A percentile compares a stretch with the other conserved stretches of the same genome.
Evolutionary conservation across 805 yeast species (phyloP).

Genomic region (Cyberlindnera saturnus): DNA sequence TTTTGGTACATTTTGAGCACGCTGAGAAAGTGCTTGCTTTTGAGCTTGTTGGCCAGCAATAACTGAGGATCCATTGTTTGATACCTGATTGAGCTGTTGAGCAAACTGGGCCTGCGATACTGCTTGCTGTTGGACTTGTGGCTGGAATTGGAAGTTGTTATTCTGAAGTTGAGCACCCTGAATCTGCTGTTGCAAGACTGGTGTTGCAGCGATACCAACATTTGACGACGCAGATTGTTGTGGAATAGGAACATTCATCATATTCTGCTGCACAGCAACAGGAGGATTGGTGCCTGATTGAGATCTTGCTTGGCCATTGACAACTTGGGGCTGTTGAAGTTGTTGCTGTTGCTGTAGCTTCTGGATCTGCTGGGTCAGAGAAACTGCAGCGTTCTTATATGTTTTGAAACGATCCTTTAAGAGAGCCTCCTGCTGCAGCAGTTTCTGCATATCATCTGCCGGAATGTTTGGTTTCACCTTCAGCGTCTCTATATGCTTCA

Average conservation of each 20-base stretch:
- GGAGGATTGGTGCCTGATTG: not conserved
- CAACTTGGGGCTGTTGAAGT: constrained; percentile 8
- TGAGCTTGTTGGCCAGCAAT: constrained; percentile 1
- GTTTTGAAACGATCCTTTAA: constrained; percentile 41
- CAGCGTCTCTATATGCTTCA: constrained; percentile 44
- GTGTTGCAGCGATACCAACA: no score
- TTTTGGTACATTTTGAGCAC: constrained; percentile 4
- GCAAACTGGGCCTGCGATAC: constrained; percentile 4
- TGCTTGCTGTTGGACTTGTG: constrained; percentile 33
- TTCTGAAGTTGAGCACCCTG: not conserved
- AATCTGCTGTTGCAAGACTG: not conserved
- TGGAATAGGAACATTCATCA: not conserved
- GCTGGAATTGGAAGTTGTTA: constrained; percentile 15
- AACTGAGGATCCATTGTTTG: not conserved
- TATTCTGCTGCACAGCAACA: not conserved
- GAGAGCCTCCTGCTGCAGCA: constrained; percentile 44
- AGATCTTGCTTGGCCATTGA: not conserved
- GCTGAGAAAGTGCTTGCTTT: constrained; percentile 12
- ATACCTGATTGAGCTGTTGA: constrained; percentile 13
- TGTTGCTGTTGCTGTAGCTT: constrained; percentile 12
- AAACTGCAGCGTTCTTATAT: constrained; percentile 39
- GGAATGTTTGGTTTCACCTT: constrained; percentile 38
- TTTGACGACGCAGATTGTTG: no score
- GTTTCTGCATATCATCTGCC: constrained; percentile 37
- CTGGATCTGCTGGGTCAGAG: constrained; percentile 10